Evolutionary conservation across 176 grass and related monocot species (phyloP).

Genomic region (Zoysia pacifica): DNA sequence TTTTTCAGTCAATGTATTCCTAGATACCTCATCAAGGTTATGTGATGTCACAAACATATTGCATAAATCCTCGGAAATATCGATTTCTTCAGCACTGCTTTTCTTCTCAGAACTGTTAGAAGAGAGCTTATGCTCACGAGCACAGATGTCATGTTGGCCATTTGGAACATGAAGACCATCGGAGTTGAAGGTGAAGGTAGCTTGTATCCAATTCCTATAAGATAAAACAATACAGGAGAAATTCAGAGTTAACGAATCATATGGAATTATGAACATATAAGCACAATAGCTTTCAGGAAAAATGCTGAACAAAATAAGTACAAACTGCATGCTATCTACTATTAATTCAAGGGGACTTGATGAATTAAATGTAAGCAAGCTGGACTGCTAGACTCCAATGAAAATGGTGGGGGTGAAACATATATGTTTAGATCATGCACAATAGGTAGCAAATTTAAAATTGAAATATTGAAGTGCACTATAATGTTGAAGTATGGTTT

Average conservation of each 20-base stretch:
- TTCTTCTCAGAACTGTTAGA: slow-evolving; percentile 31
- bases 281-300: neutral
- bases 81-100: slow-evolving; percentile 57
- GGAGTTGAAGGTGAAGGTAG: slow-evolving; percentile 55
- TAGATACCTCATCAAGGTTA: slow-evolving; percentile 72
- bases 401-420: neutral
- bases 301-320: neutral
- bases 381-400: neutral
- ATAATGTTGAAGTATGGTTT: neutral
- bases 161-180: slow-evolving; percentile 26
- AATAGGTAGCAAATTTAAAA: neutral
- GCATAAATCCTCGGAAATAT: slow-evolving; percentile 65
- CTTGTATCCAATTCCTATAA: slow-evolving; percentile 93
- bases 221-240: slow-evolving; percentile 16
- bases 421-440: neutral
- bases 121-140: slow-evolving; percentile 35
- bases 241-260: slow-evolving; percentile 13
- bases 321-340: neutral
- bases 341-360: neutral
- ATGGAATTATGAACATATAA: slow-evolving; percentile 9
- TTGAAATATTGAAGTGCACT: neutral
- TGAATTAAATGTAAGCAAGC: slow-evolving; percentile 9
- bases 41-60: slow-evolving; percentile 64
- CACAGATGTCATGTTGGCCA: slow-evolving; percentile 16
- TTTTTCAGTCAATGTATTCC: neutral